Percentiles rank a stretch among this genome's conserved stretches.
Conservation (phyloP, 2,329 filamentous ascomycete genomes). For the Penicillium polonicum region DNA sequence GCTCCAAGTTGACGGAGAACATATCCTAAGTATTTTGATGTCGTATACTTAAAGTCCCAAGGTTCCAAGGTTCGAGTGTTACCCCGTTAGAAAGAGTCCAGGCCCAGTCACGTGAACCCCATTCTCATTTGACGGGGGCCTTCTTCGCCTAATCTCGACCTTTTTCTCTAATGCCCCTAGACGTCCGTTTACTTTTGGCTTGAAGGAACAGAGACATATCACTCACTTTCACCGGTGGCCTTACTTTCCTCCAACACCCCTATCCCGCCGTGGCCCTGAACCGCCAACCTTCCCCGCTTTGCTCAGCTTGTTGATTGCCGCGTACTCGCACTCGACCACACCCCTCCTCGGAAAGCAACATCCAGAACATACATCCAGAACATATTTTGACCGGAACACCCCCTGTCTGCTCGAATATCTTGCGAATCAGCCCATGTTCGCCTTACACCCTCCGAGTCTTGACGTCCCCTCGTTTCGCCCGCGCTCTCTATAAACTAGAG, state of each 20-base stretch:
- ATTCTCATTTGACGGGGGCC: slow-evolving; percentile 15
- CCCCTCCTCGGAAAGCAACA: slow-evolving; percentile 10
- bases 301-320: slow-evolving; percentile 10
- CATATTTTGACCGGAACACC: background rate
- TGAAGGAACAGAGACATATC: background rate
- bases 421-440: slow-evolving; percentile 4
- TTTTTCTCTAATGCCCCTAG: background rate
- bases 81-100: slow-evolving; percentile 13
- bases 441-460: background rate
- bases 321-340: background rate
- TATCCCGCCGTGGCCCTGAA: background rate
- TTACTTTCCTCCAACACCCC: background rate
- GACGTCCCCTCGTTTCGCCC: slow-evolving; percentile 1
- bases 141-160: slow-evolving; percentile 7
- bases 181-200: background rate
- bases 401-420: background rate
- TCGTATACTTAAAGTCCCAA: background rate
- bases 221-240: background rate
- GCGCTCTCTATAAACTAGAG: slow-evolving; percentile 6
- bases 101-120: slow-evolving; percentile 23
- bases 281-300: slow-evolving; percentile 7
- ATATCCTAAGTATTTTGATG: background rate
- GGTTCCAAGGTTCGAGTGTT: background rate
- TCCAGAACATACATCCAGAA: background rate
- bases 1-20: background rate